Percentiles rank a stretch among this genome's conserved stretches.
Conservation (phyloP, 2,329 filamentous ascomycete species). For the Penicillium sp. region DNA sequence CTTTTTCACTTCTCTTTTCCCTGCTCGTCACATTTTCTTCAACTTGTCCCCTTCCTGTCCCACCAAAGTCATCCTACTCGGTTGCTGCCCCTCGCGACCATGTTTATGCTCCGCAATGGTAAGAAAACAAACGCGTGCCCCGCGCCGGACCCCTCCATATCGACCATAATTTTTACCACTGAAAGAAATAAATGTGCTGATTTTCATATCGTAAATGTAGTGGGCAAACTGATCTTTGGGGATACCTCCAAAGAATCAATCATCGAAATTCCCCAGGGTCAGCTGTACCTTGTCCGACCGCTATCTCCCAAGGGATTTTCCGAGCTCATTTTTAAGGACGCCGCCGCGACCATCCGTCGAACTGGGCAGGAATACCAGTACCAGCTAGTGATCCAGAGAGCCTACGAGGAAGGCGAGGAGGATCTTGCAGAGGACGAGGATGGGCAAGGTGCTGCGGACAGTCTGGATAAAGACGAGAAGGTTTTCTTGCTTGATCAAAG, state of each 20-base stretch:
- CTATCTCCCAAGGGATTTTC: slow-evolving; percentile 95
- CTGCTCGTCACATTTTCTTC: background rate
- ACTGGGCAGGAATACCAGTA: slow-evolving; percentile 96
- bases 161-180: slow-evolving; percentile 4
- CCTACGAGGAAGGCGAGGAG: slow-evolving; percentile 95
- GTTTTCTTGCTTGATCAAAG: slow-evolving; percentile 91
- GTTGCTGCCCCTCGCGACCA: slow-evolving; percentile 34
- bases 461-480: slow-evolving; percentile 94
- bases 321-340: slow-evolving; percentile 98
- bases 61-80: slow-evolving; percentile 16
- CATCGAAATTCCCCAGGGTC: slow-evolving; percentile 89
- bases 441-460: slow-evolving; percentile 71
- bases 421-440: slow-evolving; percentile 87
- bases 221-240: slow-evolving; percentile 87
- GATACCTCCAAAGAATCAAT: slow-evolving; percentile 86
- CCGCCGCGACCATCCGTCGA: slow-evolving; percentile 81
- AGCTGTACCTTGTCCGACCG: slow-evolving; percentile 94
- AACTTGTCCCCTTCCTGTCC: background rate
- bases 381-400: slow-evolving; percentile 90
- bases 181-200: slow-evolving; percentile 2
- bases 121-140: slow-evolving; percentile 30
- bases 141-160: slow-evolving; percentile 25
- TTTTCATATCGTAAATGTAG: slow-evolving; percentile 42
- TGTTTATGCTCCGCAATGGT: slow-evolving; percentile 57
- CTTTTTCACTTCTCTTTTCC: background rate